Evolutionary conservation across 2,329 filamentous ascomycete genomes (phyloP), one percentile per base, ranked within the genome.

Genomic region (Colletotrichum gloeosporioides): DNA sequence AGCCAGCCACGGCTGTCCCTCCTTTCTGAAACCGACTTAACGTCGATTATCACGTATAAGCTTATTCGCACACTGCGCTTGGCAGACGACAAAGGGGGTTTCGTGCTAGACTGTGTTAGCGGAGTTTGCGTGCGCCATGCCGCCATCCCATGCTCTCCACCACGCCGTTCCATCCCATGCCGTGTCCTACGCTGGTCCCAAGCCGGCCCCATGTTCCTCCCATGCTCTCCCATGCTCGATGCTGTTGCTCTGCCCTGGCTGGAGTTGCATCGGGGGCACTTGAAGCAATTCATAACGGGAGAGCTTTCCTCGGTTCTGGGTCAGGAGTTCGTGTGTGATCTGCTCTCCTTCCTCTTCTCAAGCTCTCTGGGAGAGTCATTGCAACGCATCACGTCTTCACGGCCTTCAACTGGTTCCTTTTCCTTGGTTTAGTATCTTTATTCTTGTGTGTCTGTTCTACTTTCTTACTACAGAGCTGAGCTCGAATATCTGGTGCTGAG

Each of bases 341-440:
- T 53, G 44, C 59, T 34, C 62, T 78, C 32, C 36, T 67, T 53
- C 44, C 55, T 55, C 57, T 61, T 71, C 44, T 68, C 61, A 66
- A 73, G 75, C 75, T 78, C 77, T 78, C 77, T 71, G 77, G 64
- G 65, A 78, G 77, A 77, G 77, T 73, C 53, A 32, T 53, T 31
- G 62, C 65, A 69, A 61, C 59, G n/a, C 49, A 36, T 61, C 32
- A 77, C 63, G 39, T 73, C n/a, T 22, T 39, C 64, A 49, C 69
- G 76, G 61, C 72, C 69, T 66, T 73, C 32, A 39, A n/a, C 61
- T 68, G 31, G 27, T 34, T 22, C 10, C 44, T 13, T 73, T 62
- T 73, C 36, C 22, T 67, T 77, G 62, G 36, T 67, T 76, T 34
- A 62, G 27, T 8, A 68, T 34, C 25, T 74, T 64, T 65, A 55